phyloP scores from a whole-genome alignment of 176 grass and related monocot species.

The Avena insularis region DNA sequence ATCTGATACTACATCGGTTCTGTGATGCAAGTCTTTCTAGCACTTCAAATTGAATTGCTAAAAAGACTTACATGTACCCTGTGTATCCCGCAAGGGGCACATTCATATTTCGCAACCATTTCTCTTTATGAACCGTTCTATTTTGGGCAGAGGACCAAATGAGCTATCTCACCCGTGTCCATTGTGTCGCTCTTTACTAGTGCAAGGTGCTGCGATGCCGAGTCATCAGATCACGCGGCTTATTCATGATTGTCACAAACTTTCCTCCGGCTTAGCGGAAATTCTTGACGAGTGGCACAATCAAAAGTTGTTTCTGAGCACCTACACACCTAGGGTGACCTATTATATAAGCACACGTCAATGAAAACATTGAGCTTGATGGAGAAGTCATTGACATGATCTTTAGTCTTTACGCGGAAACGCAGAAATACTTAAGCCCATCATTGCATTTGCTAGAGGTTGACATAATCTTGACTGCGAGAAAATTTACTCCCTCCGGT shows the following conservation, averaged over 20 bases:
- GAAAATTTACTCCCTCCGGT: not conserved
- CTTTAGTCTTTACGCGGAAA: not conserved
- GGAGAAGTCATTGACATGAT: not conserved
- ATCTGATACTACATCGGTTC: too few relatives aligned
- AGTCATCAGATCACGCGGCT: slow-evolving; percentile 18
- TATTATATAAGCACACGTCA: not conserved
- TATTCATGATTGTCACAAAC: not conserved
- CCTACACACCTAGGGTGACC: not conserved
- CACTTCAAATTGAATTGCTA: too few relatives aligned
- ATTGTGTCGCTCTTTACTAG: too few relatives aligned
- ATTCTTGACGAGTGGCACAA: not conserved
- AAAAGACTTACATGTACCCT: too few relatives aligned
- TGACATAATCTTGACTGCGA: not conserved
- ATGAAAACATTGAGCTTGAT: not conserved
- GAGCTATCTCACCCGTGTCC: too few relatives aligned
- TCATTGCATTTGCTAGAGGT: not conserved
- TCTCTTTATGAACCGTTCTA: too few relatives aligned
- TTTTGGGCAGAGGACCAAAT: too few relatives aligned
- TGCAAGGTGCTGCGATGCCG: not conserved
- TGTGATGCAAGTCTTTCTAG: too few relatives aligned
- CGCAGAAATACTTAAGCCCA: not conserved
- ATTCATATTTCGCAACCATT: too few relatives aligned
- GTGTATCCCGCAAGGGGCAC: too few relatives aligned
- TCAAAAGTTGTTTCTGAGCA: not conserved
- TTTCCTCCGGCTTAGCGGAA: slow-evolving; percentile 19